phyloP scores from a whole-genome alignment of 768 basidiomycete species.

The Tephrocybe sp. region DNA sequence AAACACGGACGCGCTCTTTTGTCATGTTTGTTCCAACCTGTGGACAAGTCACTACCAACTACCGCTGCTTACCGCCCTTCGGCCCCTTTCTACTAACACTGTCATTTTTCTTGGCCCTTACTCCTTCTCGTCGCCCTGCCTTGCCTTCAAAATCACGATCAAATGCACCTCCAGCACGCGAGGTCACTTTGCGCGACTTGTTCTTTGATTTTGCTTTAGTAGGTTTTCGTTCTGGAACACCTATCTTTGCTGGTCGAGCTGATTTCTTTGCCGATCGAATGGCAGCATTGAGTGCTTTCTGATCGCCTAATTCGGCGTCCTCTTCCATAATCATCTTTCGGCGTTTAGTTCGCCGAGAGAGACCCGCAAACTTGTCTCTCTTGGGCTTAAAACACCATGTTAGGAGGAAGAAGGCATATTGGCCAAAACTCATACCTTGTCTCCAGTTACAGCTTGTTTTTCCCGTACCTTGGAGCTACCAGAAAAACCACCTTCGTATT shows the following conservation, averaged over 20 bases:
- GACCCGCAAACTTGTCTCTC: slow-evolving; percentile 76
- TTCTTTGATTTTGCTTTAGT: slow-evolving; percentile 31
- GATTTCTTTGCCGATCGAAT: slow-evolving; percentile 89
- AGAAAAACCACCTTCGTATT: slow-evolving; percentile 62
- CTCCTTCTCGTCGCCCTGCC: slow-evolving; percentile 49
- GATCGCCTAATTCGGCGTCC: slow-evolving; percentile 63
- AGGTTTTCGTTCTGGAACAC: slow-evolving; percentile 40
- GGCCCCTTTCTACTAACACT: slow-evolving; percentile 49
- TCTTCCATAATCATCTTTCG: slow-evolving; percentile 85
- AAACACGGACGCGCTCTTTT: background rate
- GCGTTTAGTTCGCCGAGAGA: slow-evolving; percentile 86
- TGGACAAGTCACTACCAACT: background rate
- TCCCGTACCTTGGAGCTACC: slow-evolving; percentile 37
- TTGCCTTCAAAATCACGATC: slow-evolving; percentile 58
- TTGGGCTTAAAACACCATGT: slow-evolving; percentile 53
- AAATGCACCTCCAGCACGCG: slow-evolving; percentile 45
- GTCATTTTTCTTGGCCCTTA: slow-evolving; percentile 65
- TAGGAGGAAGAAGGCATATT: slow-evolving; percentile 2
- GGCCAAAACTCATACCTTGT: slow-evolving; percentile 35
- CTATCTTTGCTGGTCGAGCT: slow-evolving; percentile 72
- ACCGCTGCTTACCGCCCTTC: slow-evolving; percentile 27
- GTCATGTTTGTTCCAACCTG: background rate
- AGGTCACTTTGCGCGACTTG: slow-evolving; percentile 33
- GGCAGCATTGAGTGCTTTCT: slow-evolving; percentile 61
- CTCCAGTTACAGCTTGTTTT: slow-evolving; percentile 32